Conservation (phyloP, 176 grass and related monocot genomes). For the Leersia perrieri region DNA sequence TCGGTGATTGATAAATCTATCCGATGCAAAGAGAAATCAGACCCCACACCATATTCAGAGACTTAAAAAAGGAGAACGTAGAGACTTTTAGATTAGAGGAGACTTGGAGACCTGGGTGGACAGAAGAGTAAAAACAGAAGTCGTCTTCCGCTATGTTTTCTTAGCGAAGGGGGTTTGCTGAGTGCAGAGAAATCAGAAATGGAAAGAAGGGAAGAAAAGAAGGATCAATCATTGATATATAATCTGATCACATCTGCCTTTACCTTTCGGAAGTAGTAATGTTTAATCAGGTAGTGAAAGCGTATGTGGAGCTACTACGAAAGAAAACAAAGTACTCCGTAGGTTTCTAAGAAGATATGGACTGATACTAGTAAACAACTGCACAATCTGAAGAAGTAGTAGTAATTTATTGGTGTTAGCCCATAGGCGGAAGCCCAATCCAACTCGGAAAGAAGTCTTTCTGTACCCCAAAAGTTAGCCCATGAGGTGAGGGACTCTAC, state of each 20-base stretch:
- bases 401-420: too few species aligned
- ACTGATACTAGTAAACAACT: not conserved
- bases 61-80: not conserved
- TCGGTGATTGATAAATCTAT: not conserved
- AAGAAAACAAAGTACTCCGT: constrained; percentile 3
- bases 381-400: constrained; percentile 21
- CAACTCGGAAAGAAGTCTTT: too few species aligned
- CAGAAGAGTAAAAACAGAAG: not conserved
- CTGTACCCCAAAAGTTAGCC: too few species aligned
- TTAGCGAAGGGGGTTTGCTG: constrained; percentile 34
- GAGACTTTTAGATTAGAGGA: too few species aligned
- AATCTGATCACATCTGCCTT: not conserved
- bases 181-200: not conserved
- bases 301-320: not conserved
- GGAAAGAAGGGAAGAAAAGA: not conserved
- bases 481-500: too few species aligned
- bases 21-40: not conserved
- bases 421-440: too few species aligned
- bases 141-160: constrained; percentile 17
- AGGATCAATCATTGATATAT: not conserved
- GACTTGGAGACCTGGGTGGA: not conserved
- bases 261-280: not conserved
- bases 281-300: constrained; percentile 7
- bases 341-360: not conserved
- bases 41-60: constrained; percentile 12